Base-by-base conservation (phyloP, 2,329 filamentous ascomycete species). In the Talaromyces sp. region DNA sequence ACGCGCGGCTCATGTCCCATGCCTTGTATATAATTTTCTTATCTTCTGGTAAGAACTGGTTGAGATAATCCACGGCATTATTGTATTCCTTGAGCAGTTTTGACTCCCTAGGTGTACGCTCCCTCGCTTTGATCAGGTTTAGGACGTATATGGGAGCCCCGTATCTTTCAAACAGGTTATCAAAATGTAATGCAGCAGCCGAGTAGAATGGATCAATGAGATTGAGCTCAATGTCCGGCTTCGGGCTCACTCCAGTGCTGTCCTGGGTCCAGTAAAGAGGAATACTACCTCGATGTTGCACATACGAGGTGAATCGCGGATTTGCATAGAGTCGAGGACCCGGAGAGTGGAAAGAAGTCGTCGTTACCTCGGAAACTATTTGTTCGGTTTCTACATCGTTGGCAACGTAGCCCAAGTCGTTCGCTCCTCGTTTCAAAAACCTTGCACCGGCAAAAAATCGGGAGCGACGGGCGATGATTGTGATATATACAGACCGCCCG, bases 351-450 rank as follows among this genome's bases (percentile, higher is more conserved):
- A 99, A 97, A 0, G 95, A 97, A 0, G 95, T 99, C 0, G 92
- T 97, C 57, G 93, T 81, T 68, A 92, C 91, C 72, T 99, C 95
- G 0, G 93, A 95, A 5, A 99, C 93, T 63, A 99, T 97, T 73
- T 99, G 95, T 76, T 99, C 95, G 0, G 95, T 98, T 77, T 99
- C 96, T 27, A 99, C 95, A 75, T 99, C 96, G 71, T 99, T 99
- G 58, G 95, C 96, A 59, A 99, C 95, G 72, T 96, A 96, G 15
- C 95, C 93, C 61, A 93, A 74, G 73, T 99, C 95, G 70, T 99
- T 99, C 55, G 92, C 90, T 33, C 95, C 95, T 62, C 95, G 88
- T 75, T 99, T 99, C 58, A 99, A 78, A 67, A 97, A 99, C 3
- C 95, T 85, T 42, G 95, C 95, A 30, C 95, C 95, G 2, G 95